Conservation (phyloP, 805 yeast genomes). For the Candida ponderosae region DNA sequence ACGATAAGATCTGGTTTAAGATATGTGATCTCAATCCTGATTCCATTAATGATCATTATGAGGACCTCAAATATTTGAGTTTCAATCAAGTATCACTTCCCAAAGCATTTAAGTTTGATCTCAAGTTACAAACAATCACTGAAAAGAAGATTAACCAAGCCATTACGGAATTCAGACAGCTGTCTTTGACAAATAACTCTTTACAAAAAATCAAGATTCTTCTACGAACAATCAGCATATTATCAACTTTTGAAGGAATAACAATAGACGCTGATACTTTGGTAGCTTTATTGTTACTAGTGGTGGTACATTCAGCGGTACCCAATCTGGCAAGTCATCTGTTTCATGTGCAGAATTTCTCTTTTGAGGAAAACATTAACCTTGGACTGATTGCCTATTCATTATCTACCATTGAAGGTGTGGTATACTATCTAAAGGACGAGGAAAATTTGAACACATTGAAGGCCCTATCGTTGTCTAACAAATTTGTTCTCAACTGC, state of each 20-base stretch:
- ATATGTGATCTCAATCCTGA: constrained; percentile 21
- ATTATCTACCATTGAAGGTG: constrained; percentile 79
- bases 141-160: constrained; percentile 46
- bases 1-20: constrained; percentile 57
- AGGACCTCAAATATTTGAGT: constrained; percentile 21
- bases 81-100: constrained; percentile 37
- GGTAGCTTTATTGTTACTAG: constrained; percentile 64
- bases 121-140: constrained; percentile 20
- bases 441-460: constrained; percentile 29
- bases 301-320: constrained; percentile 56
- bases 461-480: constrained; percentile 33
- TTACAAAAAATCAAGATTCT: constrained; percentile 40
- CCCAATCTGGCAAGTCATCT: constrained; percentile 55
- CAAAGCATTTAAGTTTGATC: constrained; percentile 17
- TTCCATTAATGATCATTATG: constrained; percentile 13
- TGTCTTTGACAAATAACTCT: constrained; percentile 39
- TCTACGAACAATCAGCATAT: constrained; percentile 39
- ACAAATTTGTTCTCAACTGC: constrained; percentile 45
- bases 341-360: constrained; percentile 55
- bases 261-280: constrained; percentile 76
- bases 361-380: constrained; percentile 32
- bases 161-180: constrained; percentile 38
- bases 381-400: constrained; percentile 69
- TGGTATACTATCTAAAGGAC: constrained; percentile 51
- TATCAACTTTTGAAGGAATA: constrained; percentile 31